Conservation (phyloP, 2,329 filamentous ascomycete genomes). For the Aspergillus pseudotamarii region DNA sequence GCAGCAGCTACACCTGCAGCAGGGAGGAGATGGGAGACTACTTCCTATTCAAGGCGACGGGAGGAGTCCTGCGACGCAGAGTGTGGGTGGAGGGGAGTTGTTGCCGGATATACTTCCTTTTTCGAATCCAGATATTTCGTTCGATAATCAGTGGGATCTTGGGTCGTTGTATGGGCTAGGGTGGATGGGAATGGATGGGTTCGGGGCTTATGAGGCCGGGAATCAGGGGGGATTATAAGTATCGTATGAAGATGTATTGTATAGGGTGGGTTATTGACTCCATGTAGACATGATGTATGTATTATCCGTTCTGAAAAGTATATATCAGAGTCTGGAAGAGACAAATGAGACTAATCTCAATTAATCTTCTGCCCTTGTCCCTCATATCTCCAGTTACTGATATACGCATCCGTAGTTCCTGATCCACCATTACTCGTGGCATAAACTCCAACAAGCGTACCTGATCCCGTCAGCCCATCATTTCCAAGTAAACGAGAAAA, state of each 20-base stretch:
- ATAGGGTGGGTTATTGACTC: neutral
- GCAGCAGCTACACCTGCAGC: neutral
- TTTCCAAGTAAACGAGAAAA: neutral
- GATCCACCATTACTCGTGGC: constrained; percentile 5
- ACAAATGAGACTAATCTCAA: neutral
- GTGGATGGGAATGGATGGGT: constrained; percentile 14
- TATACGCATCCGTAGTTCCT: constrained; percentile 1
- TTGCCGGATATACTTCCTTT: constrained; percentile 18
- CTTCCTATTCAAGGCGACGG: neutral
- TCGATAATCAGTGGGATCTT: constrained; percentile 19
- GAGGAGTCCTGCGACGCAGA: neutral
- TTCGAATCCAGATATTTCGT: constrained; percentile 17
- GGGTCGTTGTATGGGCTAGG: constrained; percentile 14
- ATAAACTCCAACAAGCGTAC: constrained; percentile 7
- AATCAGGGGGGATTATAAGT: neutral
- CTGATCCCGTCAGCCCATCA: neutral
- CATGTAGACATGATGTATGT: neutral
- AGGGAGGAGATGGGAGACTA: neutral
- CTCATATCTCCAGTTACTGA: constrained; percentile 10
- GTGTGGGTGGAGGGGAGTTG: neutral
- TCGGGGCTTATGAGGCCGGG: constrained; percentile 3
- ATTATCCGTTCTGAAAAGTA: neutral
- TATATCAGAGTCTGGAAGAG: neutral
- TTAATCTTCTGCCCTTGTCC: neutral
- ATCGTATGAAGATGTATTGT: neutral